Conservation (phyloP, 306 rosid genomes). For the Pterocarpus macrocarpus region DNA sequence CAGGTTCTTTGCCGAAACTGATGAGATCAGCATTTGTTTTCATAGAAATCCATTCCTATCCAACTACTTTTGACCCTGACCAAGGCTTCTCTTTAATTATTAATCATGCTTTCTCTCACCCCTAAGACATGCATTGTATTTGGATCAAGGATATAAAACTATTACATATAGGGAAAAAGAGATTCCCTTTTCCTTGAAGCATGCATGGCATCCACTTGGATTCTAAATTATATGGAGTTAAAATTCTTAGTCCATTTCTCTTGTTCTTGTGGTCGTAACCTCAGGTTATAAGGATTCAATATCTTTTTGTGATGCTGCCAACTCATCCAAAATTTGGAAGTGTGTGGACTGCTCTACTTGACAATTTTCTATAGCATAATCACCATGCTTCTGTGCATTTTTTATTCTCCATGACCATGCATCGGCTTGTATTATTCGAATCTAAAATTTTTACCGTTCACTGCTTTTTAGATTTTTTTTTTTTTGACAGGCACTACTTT, state of each 20-base stretch:
- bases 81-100: neutral
- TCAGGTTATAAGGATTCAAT: neutral
- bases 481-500: neutral
- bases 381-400: neutral
- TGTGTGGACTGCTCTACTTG: slow-evolving; percentile 13
- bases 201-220: slow-evolving; percentile 15
- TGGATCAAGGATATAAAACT: slow-evolving; percentile 4
- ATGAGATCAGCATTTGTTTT: neutral
- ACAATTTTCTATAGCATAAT: slow-evolving; percentile 10
- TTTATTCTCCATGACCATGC: neutral
- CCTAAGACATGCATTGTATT: slow-evolving; percentile 43
- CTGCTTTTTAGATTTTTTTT: neutral
- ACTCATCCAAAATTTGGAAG: slow-evolving; percentile 42
- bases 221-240: neutral
- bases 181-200: slow-evolving; percentile 35
- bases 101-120: slow-evolving; percentile 1
- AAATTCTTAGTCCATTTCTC: neutral
- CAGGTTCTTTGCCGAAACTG: slow-evolving; percentile 21
- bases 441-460: neutral
- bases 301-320: slow-evolving; percentile 31
- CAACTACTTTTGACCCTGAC: slow-evolving; percentile 40
- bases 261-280: slow-evolving; percentile 19
- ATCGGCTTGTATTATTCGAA: neutral
- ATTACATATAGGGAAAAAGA: slow-evolving; percentile 1
- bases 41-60: neutral